phyloP scores from a whole-genome alignment of 805 yeast species.

The Spathaspora gorwiae region DNA sequence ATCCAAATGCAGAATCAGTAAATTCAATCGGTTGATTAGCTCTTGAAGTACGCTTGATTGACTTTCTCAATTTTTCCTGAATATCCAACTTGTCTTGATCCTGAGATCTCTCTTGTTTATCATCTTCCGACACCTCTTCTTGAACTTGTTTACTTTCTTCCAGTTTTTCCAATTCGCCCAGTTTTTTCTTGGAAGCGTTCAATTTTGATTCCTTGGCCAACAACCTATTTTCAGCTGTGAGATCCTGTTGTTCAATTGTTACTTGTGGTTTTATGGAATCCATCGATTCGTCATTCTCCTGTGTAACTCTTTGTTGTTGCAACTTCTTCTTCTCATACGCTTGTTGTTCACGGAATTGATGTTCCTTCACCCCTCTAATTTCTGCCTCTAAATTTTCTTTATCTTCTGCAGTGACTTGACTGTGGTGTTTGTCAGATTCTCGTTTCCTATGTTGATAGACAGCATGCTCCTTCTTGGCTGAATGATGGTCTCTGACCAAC shows the following conservation, averaged over 20 bases:
- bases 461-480: constrained; percentile 2
- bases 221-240: neutral
- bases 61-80: constrained; percentile 40
- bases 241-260: neutral
- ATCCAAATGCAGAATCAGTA: constrained; percentile 81
- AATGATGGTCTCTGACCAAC: constrained; percentile 3
- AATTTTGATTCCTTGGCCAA: neutral
- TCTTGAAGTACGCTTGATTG: constrained; percentile 36
- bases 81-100: constrained; percentile 29
- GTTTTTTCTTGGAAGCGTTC: too few species aligned
- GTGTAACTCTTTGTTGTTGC: neutral
- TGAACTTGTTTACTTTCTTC: neutral
- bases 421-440: neutral
- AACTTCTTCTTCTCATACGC: neutral
- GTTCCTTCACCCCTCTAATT: neutral
- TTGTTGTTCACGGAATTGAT: neutral
- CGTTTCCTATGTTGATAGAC: neutral
- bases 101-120: neutral
- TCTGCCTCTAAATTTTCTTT: constrained; percentile 2
- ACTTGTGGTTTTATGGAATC: neutral
- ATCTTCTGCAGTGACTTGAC: constrained; percentile 1
- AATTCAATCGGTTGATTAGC: constrained; percentile 46
- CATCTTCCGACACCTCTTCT: neutral
- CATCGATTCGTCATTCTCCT: neutral
- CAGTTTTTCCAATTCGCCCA: neutral